Conservation (phyloP, 2,329 filamentous ascomycete genomes). For the Neonectria neomacrospora region DNA sequence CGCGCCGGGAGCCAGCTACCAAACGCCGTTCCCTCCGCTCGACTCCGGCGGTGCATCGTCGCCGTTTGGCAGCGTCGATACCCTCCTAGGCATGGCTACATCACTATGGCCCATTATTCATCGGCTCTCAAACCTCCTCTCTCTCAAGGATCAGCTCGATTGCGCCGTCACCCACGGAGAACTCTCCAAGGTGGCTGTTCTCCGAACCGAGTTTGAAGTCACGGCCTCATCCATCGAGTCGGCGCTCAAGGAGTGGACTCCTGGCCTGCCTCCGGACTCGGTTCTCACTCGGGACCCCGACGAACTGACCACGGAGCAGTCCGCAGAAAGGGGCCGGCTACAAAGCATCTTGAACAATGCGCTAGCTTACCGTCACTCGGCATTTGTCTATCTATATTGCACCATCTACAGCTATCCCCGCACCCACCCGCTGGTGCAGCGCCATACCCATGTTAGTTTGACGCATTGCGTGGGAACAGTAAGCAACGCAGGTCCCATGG, state of each 20-base stretch:
- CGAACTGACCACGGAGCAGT: conserved; percentile 39
- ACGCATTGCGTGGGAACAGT: conserved; percentile 67
- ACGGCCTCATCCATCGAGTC: conserved; percentile 66
- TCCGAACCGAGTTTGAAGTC: conserved; percentile 62
- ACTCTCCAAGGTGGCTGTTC: conserved; percentile 57
- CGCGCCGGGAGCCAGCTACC: conserved; percentile 58
- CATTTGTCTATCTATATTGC: conserved; percentile 68
- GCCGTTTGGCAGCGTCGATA: conserved; percentile 65
- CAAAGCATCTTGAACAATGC: conserved; percentile 68
- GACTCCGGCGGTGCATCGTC: conserved; percentile 58
- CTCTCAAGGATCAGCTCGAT: conserved; percentile 64
- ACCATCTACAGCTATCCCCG: conserved; percentile 62
- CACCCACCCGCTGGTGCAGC: conserved; percentile 62
- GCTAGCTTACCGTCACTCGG: conserved; percentile 69
- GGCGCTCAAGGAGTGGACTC: conserved; percentile 66
- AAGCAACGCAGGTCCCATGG: conserved; percentile 67
- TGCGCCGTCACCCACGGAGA: conserved; percentile 55
- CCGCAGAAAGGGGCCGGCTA: conserved; percentile 55
- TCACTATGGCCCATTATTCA: conserved; percentile 73
- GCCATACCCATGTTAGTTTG: conserved; percentile 62
- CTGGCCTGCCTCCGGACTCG: conserved; percentile 57
- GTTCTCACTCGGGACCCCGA: conserved; percentile 38
- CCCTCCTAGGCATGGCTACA: conserved; percentile 69
- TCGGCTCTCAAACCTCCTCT: conserved; percentile 65
- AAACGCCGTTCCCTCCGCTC: conserved; percentile 60